Base-by-base conservation (phyloP, 179 eudicot genomes). In the Camellia oleifera region DNA sequence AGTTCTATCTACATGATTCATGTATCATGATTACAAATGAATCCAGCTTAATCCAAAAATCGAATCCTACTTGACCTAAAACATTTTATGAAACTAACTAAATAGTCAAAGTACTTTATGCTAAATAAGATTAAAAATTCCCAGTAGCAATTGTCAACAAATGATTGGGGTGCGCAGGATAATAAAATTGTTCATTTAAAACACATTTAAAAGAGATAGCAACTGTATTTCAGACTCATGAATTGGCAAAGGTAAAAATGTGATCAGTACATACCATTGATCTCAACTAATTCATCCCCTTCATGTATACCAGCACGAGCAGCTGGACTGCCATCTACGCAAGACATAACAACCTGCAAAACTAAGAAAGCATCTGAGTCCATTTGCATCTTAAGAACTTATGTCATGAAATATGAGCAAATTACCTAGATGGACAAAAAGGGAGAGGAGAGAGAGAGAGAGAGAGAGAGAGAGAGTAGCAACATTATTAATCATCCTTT, bases 241-340 rank as follows among this genome's bases (percentile, higher is more conserved):
- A 57, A 15, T 56, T 42, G 52, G 13, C 44, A 5, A 75, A 7
- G 77, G 40, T 7, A 58, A 32, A 61, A 32, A 54, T 13, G 10
- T 26, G 64, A 54, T 23, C n/a, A 26, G 32, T 60, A 75, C 53
- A 8, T 69, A 95, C 99, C 99, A 78, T 95, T 89, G 68, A 95
- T 95, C 86, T 95, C 99, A 62, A 93, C 85, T 46, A 95, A 80
- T 81, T 95, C 98, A 80, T 95, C 99, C 76, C 99, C 99, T 82
- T 90, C 92, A 62, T 81, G 95, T 79, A 93, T 90, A 69, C 99
- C 99, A 71, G 98, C 95, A 81, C 97, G 97, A 83, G 89, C 94
- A 86, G 97, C 99, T 50, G 98, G 98, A 66, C 98, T 90, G 81
- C 88, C 94, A 77, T 91, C 95, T 63, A 95, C 86, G 77, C 98